Base-by-base conservation (phyloP, 2,329 filamentous ascomycete genomes). In the Trichoderma harzianum region DNA sequence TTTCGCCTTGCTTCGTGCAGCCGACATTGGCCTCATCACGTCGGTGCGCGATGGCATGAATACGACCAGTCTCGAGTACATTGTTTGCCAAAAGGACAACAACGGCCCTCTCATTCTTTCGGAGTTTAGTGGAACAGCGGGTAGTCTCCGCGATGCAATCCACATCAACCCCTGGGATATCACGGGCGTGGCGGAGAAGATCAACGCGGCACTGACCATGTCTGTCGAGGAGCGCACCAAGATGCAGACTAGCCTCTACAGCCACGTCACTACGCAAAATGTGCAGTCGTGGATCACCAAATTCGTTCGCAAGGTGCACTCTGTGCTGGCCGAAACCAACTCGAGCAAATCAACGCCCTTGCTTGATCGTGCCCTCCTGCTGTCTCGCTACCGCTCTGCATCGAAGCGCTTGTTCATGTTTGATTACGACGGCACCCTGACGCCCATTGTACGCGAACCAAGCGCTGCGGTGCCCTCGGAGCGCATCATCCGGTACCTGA, bases 11-110 rank as follows among this genome's bases (percentile, higher is more conserved):
- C 87, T 98, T 67, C 91, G 95, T 28, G 90, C 94, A 3, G 95
- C 93, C 39, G 94, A 98, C 80, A 93, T 98, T 75, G 95, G 94
- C 5, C 86, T 98, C 65, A 98, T 98, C 81, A 98, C 96, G 7
- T 97, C 94, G 76, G 95, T 98, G 26, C 90, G 95, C 73, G 96
- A 98, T 80, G 95, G 95, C 72, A 98, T 98, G 95, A 98, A 98
- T 84, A 98, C 95, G 0, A 97, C 95, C 24, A 97, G 94, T 79
- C 85, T 98, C 76, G 96, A 98, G 82, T 98, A 98, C 79, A 91
- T 98, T 71, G 88, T 97, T 72, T 97, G 94, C 80, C 95, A 98
- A 82, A 92, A 93, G 78, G 92, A 96, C 74, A 91, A 91, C 71
- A 90, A 95, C 76, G 93, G 95, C 1, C 95, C 95, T 2, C 85